phyloP scores from a whole-genome alignment of 768 basidiomycete species.

The Lactifluus echinatus region DNA sequence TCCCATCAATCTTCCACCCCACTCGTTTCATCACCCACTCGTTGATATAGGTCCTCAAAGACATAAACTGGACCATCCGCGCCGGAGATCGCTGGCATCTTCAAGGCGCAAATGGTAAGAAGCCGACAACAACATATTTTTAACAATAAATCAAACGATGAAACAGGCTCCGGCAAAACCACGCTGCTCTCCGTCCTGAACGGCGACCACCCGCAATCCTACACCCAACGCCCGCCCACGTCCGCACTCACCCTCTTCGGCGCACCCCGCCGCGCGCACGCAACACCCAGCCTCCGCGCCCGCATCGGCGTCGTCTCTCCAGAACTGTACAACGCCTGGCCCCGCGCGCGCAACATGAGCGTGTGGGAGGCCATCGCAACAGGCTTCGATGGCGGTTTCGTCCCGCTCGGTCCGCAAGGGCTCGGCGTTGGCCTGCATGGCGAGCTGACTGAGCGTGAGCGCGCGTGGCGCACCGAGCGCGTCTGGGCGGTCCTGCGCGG shows the following conservation, averaged over 20 bases:
- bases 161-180: constrained; percentile 84
- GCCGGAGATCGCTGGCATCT: constrained; percentile 87
- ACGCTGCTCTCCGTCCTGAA: constrained; percentile 85
- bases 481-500: constrained; percentile 52
- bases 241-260: constrained; percentile 49
- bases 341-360: constrained; percentile 53
- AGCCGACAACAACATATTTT: neutral
- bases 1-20: neutral
- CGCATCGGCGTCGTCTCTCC: constrained; percentile 79
- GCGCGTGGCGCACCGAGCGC: constrained; percentile 33
- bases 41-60: constrained; percentile 51
- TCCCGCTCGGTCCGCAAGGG: constrained; percentile 37
- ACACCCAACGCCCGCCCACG: constrained; percentile 44
- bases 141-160: neutral
- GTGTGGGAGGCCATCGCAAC: constrained; percentile 80
- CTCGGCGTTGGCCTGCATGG: constrained; percentile 40
- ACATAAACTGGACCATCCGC: constrained; percentile 75
- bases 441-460: constrained; percentile 30
- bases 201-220: constrained; percentile 94
- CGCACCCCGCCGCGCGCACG: constrained; percentile 49
- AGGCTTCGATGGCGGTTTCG: constrained; percentile 83
- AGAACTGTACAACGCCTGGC: constrained; percentile 88
- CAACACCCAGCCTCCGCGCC: constrained; percentile 59
- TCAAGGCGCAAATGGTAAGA: constrained; percentile 74
- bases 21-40: neutral